Evolutionary conservation across 352 stramenopile genomes (phyloP).

Genomic region (Phytopythium delawarense): DNA sequence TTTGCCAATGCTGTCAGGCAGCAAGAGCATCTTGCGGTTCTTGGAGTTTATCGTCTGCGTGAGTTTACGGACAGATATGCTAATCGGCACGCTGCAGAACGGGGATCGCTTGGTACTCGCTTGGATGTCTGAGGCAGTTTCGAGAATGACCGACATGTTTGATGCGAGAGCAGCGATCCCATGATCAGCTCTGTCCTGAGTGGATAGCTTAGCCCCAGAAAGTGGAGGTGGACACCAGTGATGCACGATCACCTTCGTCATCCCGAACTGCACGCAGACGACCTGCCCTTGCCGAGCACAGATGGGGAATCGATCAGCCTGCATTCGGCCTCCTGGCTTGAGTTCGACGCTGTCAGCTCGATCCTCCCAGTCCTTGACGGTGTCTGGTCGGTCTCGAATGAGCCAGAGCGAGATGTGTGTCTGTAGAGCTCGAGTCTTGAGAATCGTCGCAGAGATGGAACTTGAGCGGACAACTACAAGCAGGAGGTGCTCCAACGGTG

Average conservation of each 20-base stretch:
- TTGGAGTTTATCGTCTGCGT: not conserved
- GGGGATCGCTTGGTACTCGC: not conserved
- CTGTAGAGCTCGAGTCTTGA: not conserved
- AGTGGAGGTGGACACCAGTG: not conserved
- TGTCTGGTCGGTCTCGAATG: conserved; percentile 10
- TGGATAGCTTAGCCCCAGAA: not conserved
- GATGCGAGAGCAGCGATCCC: not conserved
- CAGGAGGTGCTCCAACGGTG: conserved; percentile 12
- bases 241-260: not conserved
- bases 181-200: not conserved
- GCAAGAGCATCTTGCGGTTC: not conserved
- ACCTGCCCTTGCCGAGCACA: not conserved
- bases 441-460: conserved; percentile 1
- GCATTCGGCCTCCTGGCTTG: not conserved
- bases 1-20: not conserved
- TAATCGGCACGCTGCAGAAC: not conserved
- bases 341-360: not conserved
- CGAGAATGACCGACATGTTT: not conserved
- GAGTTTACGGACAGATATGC: not conserved
- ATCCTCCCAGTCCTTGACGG: not conserved
- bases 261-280: not conserved
- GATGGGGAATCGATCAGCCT: not conserved
- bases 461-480: conserved; percentile 9
- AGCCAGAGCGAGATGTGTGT: conserved; percentile 14
- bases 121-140: not conserved